Evolutionary conservation across 2,329 filamentous ascomycete genomes (phyloP).

Genomic region (Clarireedia sp.): DNA sequence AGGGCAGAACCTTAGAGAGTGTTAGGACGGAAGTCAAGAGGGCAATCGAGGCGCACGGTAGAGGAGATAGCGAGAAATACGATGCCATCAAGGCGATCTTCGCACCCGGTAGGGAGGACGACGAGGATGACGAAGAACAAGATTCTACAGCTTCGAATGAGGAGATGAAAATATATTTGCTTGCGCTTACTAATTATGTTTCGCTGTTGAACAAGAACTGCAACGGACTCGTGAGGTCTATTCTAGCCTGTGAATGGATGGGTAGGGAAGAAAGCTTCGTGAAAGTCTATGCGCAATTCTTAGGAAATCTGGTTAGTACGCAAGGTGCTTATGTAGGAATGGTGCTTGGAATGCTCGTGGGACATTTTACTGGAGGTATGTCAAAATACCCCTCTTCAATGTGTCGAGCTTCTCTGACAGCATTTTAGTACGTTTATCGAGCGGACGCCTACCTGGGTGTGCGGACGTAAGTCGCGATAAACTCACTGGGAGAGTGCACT

Average conservation of each 20-base stretch:
- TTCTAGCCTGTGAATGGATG: conserved; percentile 57
- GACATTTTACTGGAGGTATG: conserved; percentile 58
- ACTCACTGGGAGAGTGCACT: conserved; percentile 66
- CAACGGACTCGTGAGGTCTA: conserved; percentile 47
- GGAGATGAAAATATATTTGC: conserved; percentile 48
- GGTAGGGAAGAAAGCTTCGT: conserved; percentile 58
- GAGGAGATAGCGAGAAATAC: conserved; percentile 52
- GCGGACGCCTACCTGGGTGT: conserved; percentile 34
- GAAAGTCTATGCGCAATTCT: conserved; percentile 58
- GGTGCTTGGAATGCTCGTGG: conserved; percentile 73
- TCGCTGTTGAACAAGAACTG: conserved; percentile 53
- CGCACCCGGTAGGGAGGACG: conserved; percentile 9
- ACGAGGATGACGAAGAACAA: conserved; percentile 16
- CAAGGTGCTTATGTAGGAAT: conserved; percentile 70
- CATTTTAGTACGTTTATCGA: conserved; percentile 31
- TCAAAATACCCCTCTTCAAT: background rate
- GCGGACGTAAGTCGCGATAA: conserved; percentile 54
- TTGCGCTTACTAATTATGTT: conserved; percentile 54
- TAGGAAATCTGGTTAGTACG: conserved; percentile 68
- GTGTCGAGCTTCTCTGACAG: conserved; percentile 33
- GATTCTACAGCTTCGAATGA: conserved; percentile 24
- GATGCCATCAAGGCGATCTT: conserved; percentile 54
- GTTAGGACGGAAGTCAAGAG: conserved; percentile 28
- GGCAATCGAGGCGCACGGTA: conserved; percentile 46
- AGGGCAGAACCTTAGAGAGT: conserved; percentile 21